Evolutionary conservation across 1,284 basidiomycete species (phyloP).

Genomic region (Sporisorium iseilematis-ciliati): DNA sequence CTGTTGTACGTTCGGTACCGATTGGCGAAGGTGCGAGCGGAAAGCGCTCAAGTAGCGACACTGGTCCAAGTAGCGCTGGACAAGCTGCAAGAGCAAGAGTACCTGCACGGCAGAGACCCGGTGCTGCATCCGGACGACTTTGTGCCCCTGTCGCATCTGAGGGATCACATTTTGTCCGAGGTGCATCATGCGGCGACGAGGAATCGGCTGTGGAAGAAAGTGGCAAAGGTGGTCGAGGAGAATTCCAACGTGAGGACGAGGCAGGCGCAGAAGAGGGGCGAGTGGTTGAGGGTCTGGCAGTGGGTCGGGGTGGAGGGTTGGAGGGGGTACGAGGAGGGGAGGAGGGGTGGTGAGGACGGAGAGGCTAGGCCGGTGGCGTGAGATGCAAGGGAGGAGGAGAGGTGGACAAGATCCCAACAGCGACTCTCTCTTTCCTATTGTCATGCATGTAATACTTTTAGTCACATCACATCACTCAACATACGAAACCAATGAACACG

Average conservation of each 20-base stretch:
- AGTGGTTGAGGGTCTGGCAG: slow-evolving; percentile 74
- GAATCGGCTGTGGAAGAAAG: slow-evolving; percentile 83
- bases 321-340: slow-evolving; percentile 8
- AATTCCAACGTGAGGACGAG: slow-evolving; percentile 94
- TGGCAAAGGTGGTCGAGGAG: slow-evolving; percentile 87
- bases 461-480: too few relatives aligned
- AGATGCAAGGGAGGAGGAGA: not conserved
- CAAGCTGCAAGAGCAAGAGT: slow-evolving; percentile 73
- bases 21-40: slow-evolving; percentile 11
- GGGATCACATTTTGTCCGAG: slow-evolving; percentile 87
- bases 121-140: slow-evolving; percentile 82
- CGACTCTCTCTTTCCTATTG: too few relatives aligned
- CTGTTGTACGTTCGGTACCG: slow-evolving; percentile 39
- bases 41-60: slow-evolving; percentile 30
- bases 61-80: slow-evolving; percentile 52
- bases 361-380: slow-evolving; percentile 17
- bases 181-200: slow-evolving; percentile 80
- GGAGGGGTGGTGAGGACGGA: not conserved
- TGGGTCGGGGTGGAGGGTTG: slow-evolving; percentile 70
- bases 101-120: slow-evolving; percentile 86
- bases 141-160: slow-evolving; percentile 87
- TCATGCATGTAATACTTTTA: too few relatives aligned
- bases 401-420: not conserved
- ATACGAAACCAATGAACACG: too few relatives aligned
- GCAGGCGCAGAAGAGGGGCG: slow-evolving; percentile 87